Conservation (phyloP, 75 land plant species). For the Chamaecyparis obtusa region DNA sequence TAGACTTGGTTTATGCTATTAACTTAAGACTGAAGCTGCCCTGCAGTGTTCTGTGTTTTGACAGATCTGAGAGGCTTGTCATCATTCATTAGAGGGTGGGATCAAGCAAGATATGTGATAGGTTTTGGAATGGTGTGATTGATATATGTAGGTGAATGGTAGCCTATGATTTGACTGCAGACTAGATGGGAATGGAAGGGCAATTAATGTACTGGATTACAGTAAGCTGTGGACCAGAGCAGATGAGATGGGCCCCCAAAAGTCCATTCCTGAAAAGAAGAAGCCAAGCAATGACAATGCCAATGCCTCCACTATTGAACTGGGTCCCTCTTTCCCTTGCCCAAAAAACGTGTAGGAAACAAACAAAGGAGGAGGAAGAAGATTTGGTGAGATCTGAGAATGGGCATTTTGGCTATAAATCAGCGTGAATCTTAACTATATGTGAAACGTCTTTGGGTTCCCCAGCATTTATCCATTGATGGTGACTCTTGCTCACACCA, state of each 20-base stretch:
- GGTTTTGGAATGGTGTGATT: neutral
- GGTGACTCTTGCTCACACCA: constrained; percentile 6
- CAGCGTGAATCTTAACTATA: neutral
- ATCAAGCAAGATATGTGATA: neutral
- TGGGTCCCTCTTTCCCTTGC: neutral
- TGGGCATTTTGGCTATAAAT: neutral
- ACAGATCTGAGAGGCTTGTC: neutral
- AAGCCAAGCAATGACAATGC: neutral
- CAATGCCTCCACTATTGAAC: neutral
- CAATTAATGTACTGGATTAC: neutral
- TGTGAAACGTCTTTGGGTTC: neutral
- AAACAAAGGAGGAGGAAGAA: constrained; percentile 3
- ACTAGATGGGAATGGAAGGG: constrained; percentile 1
- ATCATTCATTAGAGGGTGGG: neutral
- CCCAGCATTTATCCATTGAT: constrained; percentile 2
- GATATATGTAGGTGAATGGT: neutral
- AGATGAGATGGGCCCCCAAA: neutral
- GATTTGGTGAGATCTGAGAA: neutral
- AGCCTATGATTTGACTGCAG: neutral
- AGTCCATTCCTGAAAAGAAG: constrained; percentile 7
- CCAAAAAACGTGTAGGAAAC: constrained; percentile 9
- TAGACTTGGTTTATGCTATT: neutral
- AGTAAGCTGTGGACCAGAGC: neutral
- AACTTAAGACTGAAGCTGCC: neutral
- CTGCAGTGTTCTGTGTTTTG: neutral